These are phyloP conservation scores for Epichloe uncinata DNA, from an alignment of 2,329 filamentous ascomycete species.

Conservation along the genomic window DNA sequence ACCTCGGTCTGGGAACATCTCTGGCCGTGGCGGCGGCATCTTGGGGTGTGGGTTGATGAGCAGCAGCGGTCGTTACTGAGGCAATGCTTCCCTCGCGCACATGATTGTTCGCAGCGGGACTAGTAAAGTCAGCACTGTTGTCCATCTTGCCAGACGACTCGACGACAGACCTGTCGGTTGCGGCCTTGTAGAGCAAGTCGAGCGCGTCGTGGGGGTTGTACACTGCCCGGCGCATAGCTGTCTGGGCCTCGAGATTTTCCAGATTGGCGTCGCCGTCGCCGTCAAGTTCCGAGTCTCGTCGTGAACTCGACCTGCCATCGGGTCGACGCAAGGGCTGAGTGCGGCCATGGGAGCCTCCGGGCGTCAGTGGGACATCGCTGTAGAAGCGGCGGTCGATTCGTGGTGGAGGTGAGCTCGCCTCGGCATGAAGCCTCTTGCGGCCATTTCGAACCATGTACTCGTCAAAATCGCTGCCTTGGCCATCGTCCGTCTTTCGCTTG, in stretches of 20 bases:
- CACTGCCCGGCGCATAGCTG: constrained; percentile 56
- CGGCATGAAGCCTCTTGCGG: constrained; percentile 48
- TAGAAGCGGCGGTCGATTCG: constrained; percentile 31
- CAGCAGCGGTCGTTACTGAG: constrained; percentile 11
- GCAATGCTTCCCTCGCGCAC: constrained; percentile 19
- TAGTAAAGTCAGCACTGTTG: constrained; percentile 8
- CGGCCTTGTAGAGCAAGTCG: constrained; percentile 82
- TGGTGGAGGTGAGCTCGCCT: constrained; percentile 28
- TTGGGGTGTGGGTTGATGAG: constrained; percentile 8
- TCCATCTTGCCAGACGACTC: constrained; percentile 7
- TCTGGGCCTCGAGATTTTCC: constrained; percentile 51
- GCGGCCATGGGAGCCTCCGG: constrained; percentile 51
- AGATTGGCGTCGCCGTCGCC: constrained; percentile 48
- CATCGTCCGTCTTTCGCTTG: constrained; percentile 68
- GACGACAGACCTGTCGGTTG: constrained; percentile 43
- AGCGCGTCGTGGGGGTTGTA: constrained; percentile 89
- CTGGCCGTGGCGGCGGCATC: constrained; percentile 1
- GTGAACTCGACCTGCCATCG: constrained; percentile 18
- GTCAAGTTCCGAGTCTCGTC: constrained; percentile 23
- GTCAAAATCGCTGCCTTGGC: constrained; percentile 36
- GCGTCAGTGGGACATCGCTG: constrained; percentile 45
- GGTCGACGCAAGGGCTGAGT: constrained; percentile 54
- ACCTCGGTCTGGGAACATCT: constrained; percentile 4
- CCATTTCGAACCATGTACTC: constrained; percentile 64
- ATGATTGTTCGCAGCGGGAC: constrained; percentile 13